Percentiles rank a stretch among this genome's conserved stretches.
Evolutionary conservation across 495 filamentous ascomycete genomes (phyloP).

Genomic region (Echria macrotheca): DNA sequence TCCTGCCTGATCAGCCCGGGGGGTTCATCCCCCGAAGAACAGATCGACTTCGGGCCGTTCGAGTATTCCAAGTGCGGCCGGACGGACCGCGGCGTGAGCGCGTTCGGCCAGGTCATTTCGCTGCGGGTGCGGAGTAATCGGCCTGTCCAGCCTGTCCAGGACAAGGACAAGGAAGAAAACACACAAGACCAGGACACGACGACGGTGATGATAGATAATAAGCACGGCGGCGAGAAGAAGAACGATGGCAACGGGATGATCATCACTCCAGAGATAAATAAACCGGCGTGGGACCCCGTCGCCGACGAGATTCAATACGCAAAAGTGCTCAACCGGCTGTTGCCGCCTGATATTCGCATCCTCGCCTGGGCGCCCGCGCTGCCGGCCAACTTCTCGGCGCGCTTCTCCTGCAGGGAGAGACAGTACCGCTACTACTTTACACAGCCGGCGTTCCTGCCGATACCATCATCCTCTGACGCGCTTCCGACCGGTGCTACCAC

Average conservation of each 20-base stretch:
- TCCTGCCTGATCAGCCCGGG: constrained; percentile 73
- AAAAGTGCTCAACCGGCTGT: constrained; percentile 72
- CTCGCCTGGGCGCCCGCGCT: constrained; percentile 89
- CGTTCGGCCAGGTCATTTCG: constrained; percentile 91
- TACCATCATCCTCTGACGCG: constrained; percentile 32
- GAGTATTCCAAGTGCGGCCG: constrained; percentile 93
- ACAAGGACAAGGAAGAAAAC: constrained; percentile 12
- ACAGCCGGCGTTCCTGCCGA: constrained; percentile 73
- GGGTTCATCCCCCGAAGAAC: constrained; percentile 41
- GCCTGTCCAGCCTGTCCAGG: constrained; percentile 43
- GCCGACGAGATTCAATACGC: constrained; percentile 79
- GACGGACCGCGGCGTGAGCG: constrained; percentile 89
- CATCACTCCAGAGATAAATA: not conserved
- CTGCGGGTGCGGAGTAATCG: constrained; percentile 73
- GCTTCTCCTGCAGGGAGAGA: constrained; percentile 87
- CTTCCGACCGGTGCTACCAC: constrained; percentile 12
- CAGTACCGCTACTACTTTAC: constrained; percentile 97
- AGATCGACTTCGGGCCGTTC: constrained; percentile 69
- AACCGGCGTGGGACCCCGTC: constrained; percentile 60
- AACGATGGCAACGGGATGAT: constrained; percentile 1
- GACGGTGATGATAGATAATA: too few species aligned
- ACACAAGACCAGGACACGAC: constrained; percentile 7
- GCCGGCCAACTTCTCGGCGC: constrained; percentile 74
- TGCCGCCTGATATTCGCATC: constrained; percentile 83
- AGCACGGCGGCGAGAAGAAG: constrained; percentile 19